A percentile compares a stretch with the other conserved stretches of the same genome.
These are phyloP conservation scores for Eurotiales sp. DNA, from an alignment of 2,329 filamentous ascomycete species.

Conservation along the genomic window DNA sequence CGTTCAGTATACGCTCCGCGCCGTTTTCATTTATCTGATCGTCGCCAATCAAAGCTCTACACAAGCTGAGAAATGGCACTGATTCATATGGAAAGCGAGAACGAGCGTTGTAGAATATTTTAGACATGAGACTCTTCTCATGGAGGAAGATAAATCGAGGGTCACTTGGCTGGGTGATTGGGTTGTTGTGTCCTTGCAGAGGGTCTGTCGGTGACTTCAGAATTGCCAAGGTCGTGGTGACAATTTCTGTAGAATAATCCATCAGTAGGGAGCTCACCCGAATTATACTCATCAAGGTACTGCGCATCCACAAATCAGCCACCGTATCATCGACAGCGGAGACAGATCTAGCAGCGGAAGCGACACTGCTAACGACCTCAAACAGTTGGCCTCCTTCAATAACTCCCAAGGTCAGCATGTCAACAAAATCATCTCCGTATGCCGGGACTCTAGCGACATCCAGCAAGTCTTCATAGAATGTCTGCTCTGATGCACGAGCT, in stretches of 20 bases:
- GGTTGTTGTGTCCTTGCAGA: slow-evolving; percentile 17
- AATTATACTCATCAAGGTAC: slow-evolving; percentile 66
- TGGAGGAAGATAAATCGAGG: slow-evolving; percentile 53
- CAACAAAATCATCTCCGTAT: slow-evolving; percentile 45
- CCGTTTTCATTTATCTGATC: slow-evolving; percentile 45
- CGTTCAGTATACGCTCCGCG: slow-evolving; percentile 54
- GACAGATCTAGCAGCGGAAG: slow-evolving; percentile 41
- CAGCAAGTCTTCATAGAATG: slow-evolving; percentile 47
- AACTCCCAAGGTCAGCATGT: slow-evolving; percentile 45
- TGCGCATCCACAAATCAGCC: slow-evolving; percentile 61
- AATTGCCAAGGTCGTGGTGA: slow-evolving; percentile 63
- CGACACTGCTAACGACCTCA: slow-evolving; percentile 44
- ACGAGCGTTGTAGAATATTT: slow-evolving; percentile 64
- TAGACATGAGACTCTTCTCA: slow-evolving; percentile 55
- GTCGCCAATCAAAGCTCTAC: slow-evolving; percentile 58
- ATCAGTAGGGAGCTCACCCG: slow-evolving; percentile 64
- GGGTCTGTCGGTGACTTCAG: slow-evolving; percentile 46
- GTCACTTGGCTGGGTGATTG: slow-evolving; percentile 24
- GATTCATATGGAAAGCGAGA: slow-evolving; percentile 84
- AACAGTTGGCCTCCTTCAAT: slow-evolving; percentile 48
- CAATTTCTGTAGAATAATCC: slow-evolving; percentile 68
- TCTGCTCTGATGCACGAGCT: slow-evolving; percentile 31
- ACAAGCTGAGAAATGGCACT: slow-evolving; percentile 70
- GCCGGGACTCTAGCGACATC: slow-evolving; percentile 40
- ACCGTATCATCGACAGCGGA: slow-evolving; percentile 51